phyloP scores from a whole-genome alignment of 306 rosid genomes.

The Oxytropis ochrocephala region DNA sequence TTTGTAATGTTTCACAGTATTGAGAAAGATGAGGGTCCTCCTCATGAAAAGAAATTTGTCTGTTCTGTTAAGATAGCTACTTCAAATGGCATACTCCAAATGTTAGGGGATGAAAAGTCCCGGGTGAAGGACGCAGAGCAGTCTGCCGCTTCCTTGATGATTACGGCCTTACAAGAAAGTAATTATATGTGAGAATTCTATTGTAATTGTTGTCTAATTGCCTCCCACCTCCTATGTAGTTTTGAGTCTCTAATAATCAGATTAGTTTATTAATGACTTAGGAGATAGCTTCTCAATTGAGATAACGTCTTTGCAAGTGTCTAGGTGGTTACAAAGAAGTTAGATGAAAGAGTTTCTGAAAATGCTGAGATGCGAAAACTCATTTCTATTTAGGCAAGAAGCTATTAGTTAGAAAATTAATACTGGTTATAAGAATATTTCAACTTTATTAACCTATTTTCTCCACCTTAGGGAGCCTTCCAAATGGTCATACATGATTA shows the following conservation, averaged over 20 bases:
- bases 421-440: not conserved
- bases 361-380: not conserved
- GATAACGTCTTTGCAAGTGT: not conserved
- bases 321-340: not conserved
- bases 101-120: slow-evolving; percentile 19
- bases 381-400: not conserved
- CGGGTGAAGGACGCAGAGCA: slow-evolving; percentile 49
- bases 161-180: slow-evolving; percentile 38
- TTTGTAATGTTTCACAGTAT: slow-evolving; percentile 35
- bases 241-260: not conserved
- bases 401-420: not conserved
- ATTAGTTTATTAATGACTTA: not conserved
- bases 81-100: slow-evolving; percentile 4
- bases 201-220: not conserved
- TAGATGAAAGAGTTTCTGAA: not conserved
- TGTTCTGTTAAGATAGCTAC: slow-evolving; percentile 41
- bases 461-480: no score
- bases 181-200: slow-evolving; percentile 9
- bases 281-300: not conserved
- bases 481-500: no score
- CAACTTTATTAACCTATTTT: not conserved
- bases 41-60: slow-evolving; percentile 45
- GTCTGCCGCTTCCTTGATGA: slow-evolving; percentile 69
- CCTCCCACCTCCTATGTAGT: not conserved
- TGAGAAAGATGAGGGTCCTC: slow-evolving; percentile 47